Conservation (phyloP, 371 early-diverging fungal species). For the Actinomortierella wolfii region DNA sequence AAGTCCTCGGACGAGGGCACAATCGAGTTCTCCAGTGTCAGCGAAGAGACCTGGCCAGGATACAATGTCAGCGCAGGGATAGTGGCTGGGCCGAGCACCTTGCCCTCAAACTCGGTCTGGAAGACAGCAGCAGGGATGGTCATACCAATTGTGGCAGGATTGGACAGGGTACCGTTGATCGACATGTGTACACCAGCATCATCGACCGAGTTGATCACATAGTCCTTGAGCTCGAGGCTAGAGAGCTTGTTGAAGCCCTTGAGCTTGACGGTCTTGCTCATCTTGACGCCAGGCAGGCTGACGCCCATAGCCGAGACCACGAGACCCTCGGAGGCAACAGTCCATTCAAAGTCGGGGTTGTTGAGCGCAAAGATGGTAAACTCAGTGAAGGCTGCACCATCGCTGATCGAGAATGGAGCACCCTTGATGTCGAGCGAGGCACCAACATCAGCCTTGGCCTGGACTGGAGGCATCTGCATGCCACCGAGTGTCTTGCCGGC, state of each 20-base stretch:
- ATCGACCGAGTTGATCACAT: slow-evolving; percentile 27
- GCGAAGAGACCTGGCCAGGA: slow-evolving; percentile 48
- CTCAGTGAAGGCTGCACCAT: slow-evolving; percentile 51
- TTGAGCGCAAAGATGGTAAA: slow-evolving; percentile 58
- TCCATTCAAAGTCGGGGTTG: slow-evolving; percentile 59
- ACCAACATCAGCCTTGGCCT: slow-evolving; percentile 50
- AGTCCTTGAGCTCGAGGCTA: slow-evolving; percentile 10
- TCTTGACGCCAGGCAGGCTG: slow-evolving; percentile 55
- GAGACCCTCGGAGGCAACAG: slow-evolving; percentile 50
- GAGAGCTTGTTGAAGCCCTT: slow-evolving; percentile 50
- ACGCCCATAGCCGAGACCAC: slow-evolving; percentile 60
- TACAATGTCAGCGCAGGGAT: not conserved
- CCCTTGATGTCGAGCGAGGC: slow-evolving; percentile 52
- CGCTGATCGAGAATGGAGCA: slow-evolving; percentile 50
- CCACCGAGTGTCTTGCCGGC: slow-evolving; percentile 50
- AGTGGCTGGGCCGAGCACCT: slow-evolving; percentile 24
- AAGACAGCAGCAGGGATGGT: slow-evolving; percentile 30
- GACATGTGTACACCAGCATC: slow-evolving; percentile 30
- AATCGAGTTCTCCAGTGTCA: slow-evolving; percentile 21
- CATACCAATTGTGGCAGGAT: slow-evolving; percentile 48
- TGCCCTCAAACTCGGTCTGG: slow-evolving; percentile 22
- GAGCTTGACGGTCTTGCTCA: slow-evolving; percentile 59
- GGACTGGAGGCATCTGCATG: slow-evolving; percentile 53
- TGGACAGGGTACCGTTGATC: slow-evolving; percentile 25
- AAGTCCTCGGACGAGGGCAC: slow-evolving; percentile 4